These are phyloP conservation scores for Colletotrichum theobromicola DNA, from an alignment of 2,329 filamentous ascomycete species.

Conservation along the genomic window DNA sequence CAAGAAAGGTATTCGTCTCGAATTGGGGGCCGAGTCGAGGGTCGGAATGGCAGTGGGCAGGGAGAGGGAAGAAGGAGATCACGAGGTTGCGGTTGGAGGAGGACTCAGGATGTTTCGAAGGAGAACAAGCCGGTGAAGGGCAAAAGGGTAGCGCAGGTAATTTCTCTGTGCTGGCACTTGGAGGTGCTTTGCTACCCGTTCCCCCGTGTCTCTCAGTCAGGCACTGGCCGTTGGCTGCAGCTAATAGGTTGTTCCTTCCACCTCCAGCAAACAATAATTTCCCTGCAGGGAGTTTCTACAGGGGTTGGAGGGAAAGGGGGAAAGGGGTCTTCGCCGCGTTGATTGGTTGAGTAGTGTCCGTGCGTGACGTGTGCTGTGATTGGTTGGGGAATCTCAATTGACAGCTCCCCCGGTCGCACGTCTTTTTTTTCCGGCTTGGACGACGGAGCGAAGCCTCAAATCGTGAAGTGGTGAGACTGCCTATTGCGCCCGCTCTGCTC, in stretches of 20 bases:
- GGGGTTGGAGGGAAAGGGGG: conserved; percentile 49
- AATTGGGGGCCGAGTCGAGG: conserved; percentile 30
- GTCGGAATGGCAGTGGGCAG: conserved; percentile 18
- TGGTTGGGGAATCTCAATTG: conserved; percentile 21
- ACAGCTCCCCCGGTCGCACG: conserved; percentile 10
- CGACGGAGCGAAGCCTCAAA: background rate
- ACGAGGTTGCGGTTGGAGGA: conserved; percentile 16
- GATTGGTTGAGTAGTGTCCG: conserved; percentile 17
- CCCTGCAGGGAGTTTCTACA: conserved; percentile 41
- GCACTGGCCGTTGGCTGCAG: conserved; percentile 20
- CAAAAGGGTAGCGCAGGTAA: conserved; percentile 32
- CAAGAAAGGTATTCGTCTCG: conserved; percentile 37
- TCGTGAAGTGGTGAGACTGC: conserved; percentile 5
- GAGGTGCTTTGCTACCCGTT: conserved; percentile 5
- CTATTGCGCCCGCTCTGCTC: background rate
- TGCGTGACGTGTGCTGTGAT: conserved; percentile 14
- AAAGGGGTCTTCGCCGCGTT: conserved; percentile 25
- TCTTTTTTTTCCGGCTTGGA: conserved; percentile 11
- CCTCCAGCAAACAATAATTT: conserved; percentile 56
- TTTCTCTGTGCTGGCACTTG: conserved; percentile 38
- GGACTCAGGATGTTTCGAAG: conserved; percentile 21
- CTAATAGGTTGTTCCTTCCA: conserved; percentile 33
- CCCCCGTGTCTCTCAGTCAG: conserved; percentile 17
- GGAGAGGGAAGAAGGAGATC: conserved; percentile 10
- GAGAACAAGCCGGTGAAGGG: conserved; percentile 25